Conservation (phyloP, 208 protist genomes). For the Leishmania gerbilli region DNA sequence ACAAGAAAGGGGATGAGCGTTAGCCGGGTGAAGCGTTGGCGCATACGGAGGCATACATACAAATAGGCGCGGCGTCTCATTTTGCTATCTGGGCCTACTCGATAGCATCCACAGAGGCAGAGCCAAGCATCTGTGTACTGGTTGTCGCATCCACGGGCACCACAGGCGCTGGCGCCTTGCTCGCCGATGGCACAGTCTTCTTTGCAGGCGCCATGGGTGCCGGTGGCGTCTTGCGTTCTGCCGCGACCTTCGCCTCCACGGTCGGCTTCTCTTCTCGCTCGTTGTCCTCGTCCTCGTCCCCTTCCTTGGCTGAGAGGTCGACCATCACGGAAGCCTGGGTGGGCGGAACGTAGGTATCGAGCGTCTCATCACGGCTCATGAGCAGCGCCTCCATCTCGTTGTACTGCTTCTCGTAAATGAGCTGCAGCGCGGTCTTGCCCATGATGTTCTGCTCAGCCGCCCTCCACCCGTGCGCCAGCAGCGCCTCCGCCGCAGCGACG, state of each 20-base stretch:
- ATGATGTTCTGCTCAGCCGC: slow-evolving; percentile 58
- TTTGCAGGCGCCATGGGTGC: not conserved
- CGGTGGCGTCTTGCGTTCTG: not conserved
- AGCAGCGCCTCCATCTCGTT: slow-evolving; percentile 86
- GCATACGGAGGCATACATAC: not conserved
- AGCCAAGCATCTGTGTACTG: slow-evolving; percentile 47
- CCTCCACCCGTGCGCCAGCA: slow-evolving; percentile 68
- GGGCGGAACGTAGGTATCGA: slow-evolving; percentile 57
- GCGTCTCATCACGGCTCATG: slow-evolving; percentile 62
- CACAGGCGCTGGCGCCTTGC: not conserved
- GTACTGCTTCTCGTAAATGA: slow-evolving; percentile 83
- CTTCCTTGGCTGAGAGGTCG: slow-evolving; percentile 12
- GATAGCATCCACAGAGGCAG: slow-evolving; percentile 65
- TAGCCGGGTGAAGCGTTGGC: not conserved
- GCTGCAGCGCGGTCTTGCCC: slow-evolving; percentile 68
- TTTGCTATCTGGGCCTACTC: slow-evolving; percentile 37
- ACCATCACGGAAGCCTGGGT: slow-evolving; percentile 25
- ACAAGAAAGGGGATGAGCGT: not conserved
- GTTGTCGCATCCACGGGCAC: slow-evolving; percentile 25
- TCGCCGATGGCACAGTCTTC: slow-evolving; percentile 2
- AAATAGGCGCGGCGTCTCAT: not conserved
- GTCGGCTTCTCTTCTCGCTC: not conserved
- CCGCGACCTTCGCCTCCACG: not conserved
- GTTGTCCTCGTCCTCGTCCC: slow-evolving; percentile 8
- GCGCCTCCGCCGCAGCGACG: slow-evolving; percentile 53